Evolutionary conservation across 345 rosid species (phyloP), one percentile per base, ranked within the genome.

Genomic region (Ceriops tagal): DNA sequence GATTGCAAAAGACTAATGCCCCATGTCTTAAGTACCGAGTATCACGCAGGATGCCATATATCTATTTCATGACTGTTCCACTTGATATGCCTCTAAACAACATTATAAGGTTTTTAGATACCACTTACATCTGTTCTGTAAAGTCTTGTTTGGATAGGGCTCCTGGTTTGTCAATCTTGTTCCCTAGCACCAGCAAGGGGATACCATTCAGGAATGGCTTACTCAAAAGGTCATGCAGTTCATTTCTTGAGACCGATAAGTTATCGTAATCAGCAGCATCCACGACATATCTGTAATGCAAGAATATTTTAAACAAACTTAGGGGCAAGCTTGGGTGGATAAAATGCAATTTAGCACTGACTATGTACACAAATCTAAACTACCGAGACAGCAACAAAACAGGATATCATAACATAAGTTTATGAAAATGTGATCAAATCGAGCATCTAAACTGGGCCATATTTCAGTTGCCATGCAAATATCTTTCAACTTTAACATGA

Each of bases 251-350:
- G 64, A 87, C 84, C 31, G 85, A 58, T 46, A 89, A 39, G 76
- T 89, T 89, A 24, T 87, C 95, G 55, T 46, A 64, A 82, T 89
- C 91, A 59, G 88, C 88, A 62, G 87, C 89, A 79, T 89, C 95
- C 61, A 87, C 89, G 21, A 89, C 95, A 35, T 85, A 88, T 47
- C 93, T 86, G 78, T 64, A 72, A 76, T 11, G 22, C 26, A 32
- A 56, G 30, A 56, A 56, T 24, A 43, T 43, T 43, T 43, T 43
- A 43, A 43, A 43, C 49, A 43, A 43, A 43, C 5, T 43, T 43
- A 3, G 13, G 18, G 18, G 49, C 49, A 15, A 43, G 49, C 49
- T 43, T 43, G 19, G 19, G 18, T 0, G 5, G 13, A 3, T 43
- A 43, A 43, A 43, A 43, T 43, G 5, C 49, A 13, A 43, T 43